These are phyloP conservation scores for Acephala macrosclerotiorum DNA, from an alignment of 2,329 filamentous ascomycete species.

Conservation along the genomic window DNA sequence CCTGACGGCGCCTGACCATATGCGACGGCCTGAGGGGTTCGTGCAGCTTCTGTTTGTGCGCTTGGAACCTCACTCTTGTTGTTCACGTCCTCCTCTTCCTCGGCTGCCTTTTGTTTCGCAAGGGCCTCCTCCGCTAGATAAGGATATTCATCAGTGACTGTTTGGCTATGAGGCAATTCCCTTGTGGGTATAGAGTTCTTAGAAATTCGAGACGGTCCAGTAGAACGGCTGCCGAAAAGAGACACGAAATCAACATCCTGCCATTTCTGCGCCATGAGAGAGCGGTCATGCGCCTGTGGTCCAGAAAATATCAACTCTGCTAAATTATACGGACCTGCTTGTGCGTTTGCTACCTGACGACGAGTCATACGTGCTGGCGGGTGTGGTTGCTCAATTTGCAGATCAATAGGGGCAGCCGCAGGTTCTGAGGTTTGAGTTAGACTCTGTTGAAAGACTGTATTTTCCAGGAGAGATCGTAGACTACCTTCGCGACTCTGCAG, in stretches of 20 bases:
- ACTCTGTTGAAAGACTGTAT: constrained; percentile 9
- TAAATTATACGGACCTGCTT: constrained; percentile 44
- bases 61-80: not conserved
- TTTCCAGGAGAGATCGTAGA: constrained; percentile 22
- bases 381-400: constrained; percentile 15
- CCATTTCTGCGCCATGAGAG: constrained; percentile 25
- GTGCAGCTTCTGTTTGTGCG: not conserved
- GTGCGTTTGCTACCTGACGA: constrained; percentile 38
- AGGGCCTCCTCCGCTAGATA: constrained; percentile 37
- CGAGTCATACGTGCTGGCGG: constrained; percentile 36
- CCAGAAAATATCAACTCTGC: constrained; percentile 24
- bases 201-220: constrained; percentile 21
- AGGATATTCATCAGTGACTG: constrained; percentile 33
- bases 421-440: constrained; percentile 27
- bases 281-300: constrained; percentile 14
- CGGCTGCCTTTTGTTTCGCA: constrained; percentile 10
- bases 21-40: not conserved
- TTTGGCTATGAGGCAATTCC: constrained; percentile 9
- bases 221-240: constrained; percentile 31
- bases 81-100: not conserved
- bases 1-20: not conserved
- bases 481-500: constrained; percentile 29
- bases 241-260: constrained; percentile 25
- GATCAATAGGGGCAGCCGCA: constrained; percentile 11
- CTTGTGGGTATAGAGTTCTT: constrained; percentile 17